Conservation (phyloP, 768 basidiomycete species). For the Gloeophyllum trabeum region DNA sequence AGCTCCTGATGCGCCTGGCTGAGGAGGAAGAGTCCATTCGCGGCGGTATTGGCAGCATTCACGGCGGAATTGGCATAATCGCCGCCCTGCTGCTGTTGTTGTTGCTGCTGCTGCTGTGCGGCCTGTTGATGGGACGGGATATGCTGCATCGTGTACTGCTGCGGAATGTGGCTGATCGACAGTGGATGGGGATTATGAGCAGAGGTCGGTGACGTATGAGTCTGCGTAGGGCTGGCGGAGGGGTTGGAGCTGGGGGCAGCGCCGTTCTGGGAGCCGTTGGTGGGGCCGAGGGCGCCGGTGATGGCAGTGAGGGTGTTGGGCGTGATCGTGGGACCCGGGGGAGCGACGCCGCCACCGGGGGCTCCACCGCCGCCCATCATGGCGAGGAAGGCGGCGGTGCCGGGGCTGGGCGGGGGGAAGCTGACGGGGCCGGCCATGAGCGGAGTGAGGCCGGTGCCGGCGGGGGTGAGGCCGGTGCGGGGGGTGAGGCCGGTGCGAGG, state of each 20-base stretch:
- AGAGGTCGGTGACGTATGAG: constrained; percentile 48
- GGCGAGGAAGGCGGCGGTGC: constrained; percentile 85
- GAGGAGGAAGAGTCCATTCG: constrained; percentile 89
- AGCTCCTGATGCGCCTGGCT: constrained; percentile 95
- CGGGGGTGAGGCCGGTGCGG: constrained; percentile 65
- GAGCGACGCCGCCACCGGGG: constrained; percentile 11
- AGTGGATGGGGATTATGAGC: constrained; percentile 21
- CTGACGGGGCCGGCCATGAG: constrained; percentile 62
- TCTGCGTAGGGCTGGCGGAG: too few species aligned
- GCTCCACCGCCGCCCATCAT: constrained; percentile 62
- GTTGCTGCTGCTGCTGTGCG: constrained; percentile 5
- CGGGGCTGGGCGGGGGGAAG: constrained; percentile 79
- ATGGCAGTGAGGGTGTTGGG: constrained; percentile 67
- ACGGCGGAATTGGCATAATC: constrained; percentile 23
- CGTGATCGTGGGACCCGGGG: constrained; percentile 38
- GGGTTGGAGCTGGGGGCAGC: constrained; percentile 33
- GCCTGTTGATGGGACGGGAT: constrained; percentile 2
- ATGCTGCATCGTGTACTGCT: constrained; percentile 1
- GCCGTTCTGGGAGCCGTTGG: constrained; percentile 10
- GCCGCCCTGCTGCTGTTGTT: constrained; percentile 4
- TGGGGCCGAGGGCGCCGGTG: constrained; percentile 52
- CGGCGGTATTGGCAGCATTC: constrained; percentile 58
- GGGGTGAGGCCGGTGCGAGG: constrained; percentile 81
- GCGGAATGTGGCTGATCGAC: constrained; percentile 20
- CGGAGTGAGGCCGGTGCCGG: constrained; percentile 66